phyloP scores from a whole-genome alignment of 495 filamentous ascomycete species.

The Aspergillus carlsbadensis region DNA sequence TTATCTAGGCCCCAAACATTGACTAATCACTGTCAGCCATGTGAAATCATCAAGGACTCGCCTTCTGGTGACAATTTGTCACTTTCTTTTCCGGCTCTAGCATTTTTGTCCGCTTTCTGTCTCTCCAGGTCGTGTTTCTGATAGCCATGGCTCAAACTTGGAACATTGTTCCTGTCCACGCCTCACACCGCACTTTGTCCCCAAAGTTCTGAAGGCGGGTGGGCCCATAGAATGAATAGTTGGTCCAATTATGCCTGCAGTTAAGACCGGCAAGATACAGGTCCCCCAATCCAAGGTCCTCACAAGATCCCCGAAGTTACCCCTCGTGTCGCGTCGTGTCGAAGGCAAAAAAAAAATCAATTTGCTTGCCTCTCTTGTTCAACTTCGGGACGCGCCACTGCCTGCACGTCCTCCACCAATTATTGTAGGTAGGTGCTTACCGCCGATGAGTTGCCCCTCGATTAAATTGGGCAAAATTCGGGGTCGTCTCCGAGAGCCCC shows the following conservation, averaged over 20 bases:
- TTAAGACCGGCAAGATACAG: background rate
- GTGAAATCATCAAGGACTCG: constrained; percentile 3
- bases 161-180: background rate
- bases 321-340: constrained; percentile 2
- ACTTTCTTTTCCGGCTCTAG: background rate
- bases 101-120: background rate
- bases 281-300: constrained; percentile 2
- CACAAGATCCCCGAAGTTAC: background rate
- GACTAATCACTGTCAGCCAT: constrained; percentile 8
- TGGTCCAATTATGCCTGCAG: background rate
- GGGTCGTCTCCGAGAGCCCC: background rate
- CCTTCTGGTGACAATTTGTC: background rate
- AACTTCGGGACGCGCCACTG: background rate
- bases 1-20: constrained; percentile 14
- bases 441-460: background rate
- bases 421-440: background rate
- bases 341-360: background rate
- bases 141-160: too few relatives aligned
- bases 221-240: background rate
- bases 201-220: background rate
- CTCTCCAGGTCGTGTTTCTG: background rate
- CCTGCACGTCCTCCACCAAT: background rate
- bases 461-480: background rate
- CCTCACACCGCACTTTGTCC: constrained; percentile 5
- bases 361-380: constrained; percentile 1